Evolutionary conservation across 23 red algal genomes (phyloP), one percentile per base, ranked within the genome.

Genomic region (Cyanidium caldarium): DNA sequence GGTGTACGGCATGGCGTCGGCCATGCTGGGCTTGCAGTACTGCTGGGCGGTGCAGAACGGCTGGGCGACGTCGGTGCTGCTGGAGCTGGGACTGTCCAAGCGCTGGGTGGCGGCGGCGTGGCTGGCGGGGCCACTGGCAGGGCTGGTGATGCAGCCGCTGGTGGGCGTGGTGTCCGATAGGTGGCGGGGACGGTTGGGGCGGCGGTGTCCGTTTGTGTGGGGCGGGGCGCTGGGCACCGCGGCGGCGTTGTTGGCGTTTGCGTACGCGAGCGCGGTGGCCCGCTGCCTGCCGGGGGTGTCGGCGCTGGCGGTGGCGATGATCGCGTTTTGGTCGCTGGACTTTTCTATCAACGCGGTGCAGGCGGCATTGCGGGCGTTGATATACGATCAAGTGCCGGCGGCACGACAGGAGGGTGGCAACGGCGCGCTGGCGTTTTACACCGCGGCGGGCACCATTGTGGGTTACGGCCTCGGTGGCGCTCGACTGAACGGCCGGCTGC

Each of bases 271-370:
- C 30, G 76, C 88, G 33, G 16, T 87, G 39, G 84, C 73, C 1
- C 34, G 16, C 21, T 14, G 14, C 42, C 57, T 61, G 1, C 13
- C 33, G 2, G 28, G 28, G 2, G n/a, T 73, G 36, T 29, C 44
- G 17, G 38, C 81, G 13, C 14, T 98, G 14, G 14, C 33, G 1
- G 36, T 98, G 3, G 84, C 84, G 1, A 41, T 98, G 1, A 35
- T 57, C 19, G 76, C 84, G 2, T 98, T 98, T 66, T 98, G 82
- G 45, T 57, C 58, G 35, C 65, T 98, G 10, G 92, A 98, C 66
- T 98, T 98, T 58, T 80, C 84, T 2, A 74, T 98, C 12, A 84
- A 98, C 44, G 84, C 81, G 26, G 72, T 86, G 25, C 92, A 98
- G 61, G 92, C 68, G 26, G 84, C 92, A 2, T 33, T 88, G 42